Base-by-base conservation (phyloP, 2,329 filamentous ascomycete species). In the Chaetothyriales sp. region DNA sequence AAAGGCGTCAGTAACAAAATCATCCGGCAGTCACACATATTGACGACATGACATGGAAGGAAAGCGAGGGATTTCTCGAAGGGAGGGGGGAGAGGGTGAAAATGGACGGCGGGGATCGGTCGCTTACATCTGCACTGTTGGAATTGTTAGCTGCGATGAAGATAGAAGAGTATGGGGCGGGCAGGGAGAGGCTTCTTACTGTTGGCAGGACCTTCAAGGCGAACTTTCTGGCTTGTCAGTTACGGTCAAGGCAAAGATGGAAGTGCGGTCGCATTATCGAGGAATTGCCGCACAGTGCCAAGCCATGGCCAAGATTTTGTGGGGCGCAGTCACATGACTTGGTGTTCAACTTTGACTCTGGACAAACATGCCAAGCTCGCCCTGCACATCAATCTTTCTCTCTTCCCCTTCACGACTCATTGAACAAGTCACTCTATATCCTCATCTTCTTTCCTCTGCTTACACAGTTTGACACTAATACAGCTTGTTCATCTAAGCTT, bases 101-200 rank as follows among this genome's bases (percentile, higher is more conserved):
- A 39, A 39, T 39, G 43, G 52, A 39, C 53, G 39, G 56, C 60
- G 57, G 61, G 57, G 6, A 57, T 58, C 65, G 49, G 55, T 53
- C 55, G 69, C 84, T 83, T 81, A 90, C 85, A 92, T 92, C 82
- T 92, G 86, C 86, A 92, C 86, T 90, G 62, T 65, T 69, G 62
- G 39, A 43, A 28, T 48, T 47, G 46, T 51, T 53, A 53, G 48
- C 44, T 15, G 32, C 9, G 10, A 10, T 10, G 28, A 5, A 18
- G 10, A 36, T 5, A 45, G 43, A 9, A 26, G 43, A 20, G 43
- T 4, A 4, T 19, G 18, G n/a, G n/a, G n/a, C n/a, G n/a, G 19
- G 19, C 3, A 45, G 7, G 22, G n/a, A 5, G 18, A 26, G 6
- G 25, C 18, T 28, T 51, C 56, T 58, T 53, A 58, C 56, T 58